phyloP scores from a whole-genome alignment of 164 flowering plant species.

The Magnolia sinica region DNA sequence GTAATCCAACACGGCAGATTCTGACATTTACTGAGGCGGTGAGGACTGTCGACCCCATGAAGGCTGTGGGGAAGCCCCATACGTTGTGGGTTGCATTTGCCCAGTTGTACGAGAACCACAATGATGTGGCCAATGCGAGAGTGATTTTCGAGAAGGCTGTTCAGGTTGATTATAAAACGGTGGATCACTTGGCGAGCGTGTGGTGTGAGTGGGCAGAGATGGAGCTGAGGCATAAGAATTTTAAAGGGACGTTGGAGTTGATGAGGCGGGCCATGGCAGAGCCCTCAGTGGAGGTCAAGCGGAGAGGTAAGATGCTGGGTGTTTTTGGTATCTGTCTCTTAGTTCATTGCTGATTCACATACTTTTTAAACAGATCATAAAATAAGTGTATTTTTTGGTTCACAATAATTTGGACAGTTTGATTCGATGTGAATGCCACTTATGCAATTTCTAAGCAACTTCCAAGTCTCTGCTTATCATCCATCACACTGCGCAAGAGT shows the following conservation, averaged over 20 bases:
- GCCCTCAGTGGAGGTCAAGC: slow-evolving; percentile 92
- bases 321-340: too few relatives aligned
- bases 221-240: slow-evolving; percentile 78
- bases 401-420: too few relatives aligned
- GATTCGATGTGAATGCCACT: too few relatives aligned
- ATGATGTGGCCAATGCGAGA: slow-evolving; percentile 78
- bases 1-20: slow-evolving; percentile 76
- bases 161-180: slow-evolving; percentile 79
- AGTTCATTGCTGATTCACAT: too few relatives aligned
- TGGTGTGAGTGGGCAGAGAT: slow-evolving; percentile 99
- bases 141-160: slow-evolving; percentile 92
- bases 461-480: too few relatives aligned
- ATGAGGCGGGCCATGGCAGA: slow-evolving; percentile 91
- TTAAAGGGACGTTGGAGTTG: slow-evolving; percentile 75
- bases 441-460: too few relatives aligned
- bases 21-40: slow-evolving; percentile 92
- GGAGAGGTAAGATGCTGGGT: slow-evolving; percentile 55
- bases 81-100: slow-evolving; percentile 96
- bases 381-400: too few relatives aligned
- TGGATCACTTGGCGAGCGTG: slow-evolving; percentile 83
- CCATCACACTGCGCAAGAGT: too few relatives aligned
- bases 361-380: too few relatives aligned
- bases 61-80: slow-evolving; percentile 96
- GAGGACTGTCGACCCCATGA: slow-evolving; percentile 92
- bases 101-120: slow-evolving; percentile 71